Base-by-base conservation (phyloP, 768 basidiomycete species). In the Saitozyma podzolica region DNA sequence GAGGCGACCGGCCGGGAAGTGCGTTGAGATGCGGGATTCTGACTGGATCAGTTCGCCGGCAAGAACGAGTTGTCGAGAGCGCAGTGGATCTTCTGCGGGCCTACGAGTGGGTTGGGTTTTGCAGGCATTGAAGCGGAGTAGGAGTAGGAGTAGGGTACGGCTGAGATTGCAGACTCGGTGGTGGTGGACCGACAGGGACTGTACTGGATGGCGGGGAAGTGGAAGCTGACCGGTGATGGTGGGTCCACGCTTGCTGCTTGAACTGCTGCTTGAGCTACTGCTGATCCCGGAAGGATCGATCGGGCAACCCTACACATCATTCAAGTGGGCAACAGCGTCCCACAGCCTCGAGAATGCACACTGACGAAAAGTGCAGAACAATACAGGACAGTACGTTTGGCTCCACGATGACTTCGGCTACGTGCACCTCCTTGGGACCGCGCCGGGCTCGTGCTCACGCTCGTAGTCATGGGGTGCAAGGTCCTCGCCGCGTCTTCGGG, bases 161-260 rank as follows among this genome's bases (percentile, higher is more conserved):
- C 50, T 63, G 49, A 64, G 53, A 40, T 43, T 6, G 9, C 53
- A 76, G 75, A 64, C 54, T 77, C 74, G 14, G 66, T 79, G 11
- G 72, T 93, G 84, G 84, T 89, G 89, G 86, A 89, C 88, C 49
- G 90, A 88, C 43, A 92, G 89, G 83, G 88, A 85, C 67, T 70
- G 76, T 72, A 72, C 55, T 60, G 55, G 69, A 73, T 80, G 49
- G 71, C 73, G 47, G 80, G 80, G 13, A 77, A 92, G 86, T 98
- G 91, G 90, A 97, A 97, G 80, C 90, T 88, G 66, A 92, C 91
- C 7, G 94, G 94, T 10, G 94, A 96, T 79, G 94, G 92, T 86
- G 69, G 50, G 68, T 61, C 20, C 62, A 13, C 47, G 42, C n/a
- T 9, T 13, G 45, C 47, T 10, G 16, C 11, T 43, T 40, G 40